phyloP scores from a whole-genome alignment of 2,329 filamentous ascomycete genomes.

The Apiospora saccharicola region DNA sequence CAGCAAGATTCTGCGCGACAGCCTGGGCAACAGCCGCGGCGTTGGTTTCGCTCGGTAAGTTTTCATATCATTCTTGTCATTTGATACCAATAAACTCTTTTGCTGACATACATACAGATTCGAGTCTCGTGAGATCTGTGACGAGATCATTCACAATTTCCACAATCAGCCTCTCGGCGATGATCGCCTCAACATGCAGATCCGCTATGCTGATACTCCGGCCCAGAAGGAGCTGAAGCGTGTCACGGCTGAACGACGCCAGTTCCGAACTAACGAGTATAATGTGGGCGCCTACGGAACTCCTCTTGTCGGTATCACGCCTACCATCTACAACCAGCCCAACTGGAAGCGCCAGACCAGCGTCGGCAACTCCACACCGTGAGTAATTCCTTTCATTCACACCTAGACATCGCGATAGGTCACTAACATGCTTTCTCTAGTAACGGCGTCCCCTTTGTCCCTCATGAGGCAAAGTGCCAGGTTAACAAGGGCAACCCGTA shows the following conservation, averaged over 20 bases:
- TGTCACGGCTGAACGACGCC: conserved; percentile 91
- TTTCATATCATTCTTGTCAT: conserved; percentile 34
- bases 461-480: conserved; percentile 4
- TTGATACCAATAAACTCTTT: not conserved
- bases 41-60: conserved; percentile 94
- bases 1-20: conserved; percentile 92
- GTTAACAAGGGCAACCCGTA: not conserved
- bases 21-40: conserved; percentile 90
- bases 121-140: conserved; percentile 86
- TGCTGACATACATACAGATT: conserved; percentile 66
- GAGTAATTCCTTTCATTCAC: conserved; percentile 15
- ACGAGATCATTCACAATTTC: conserved; percentile 86
- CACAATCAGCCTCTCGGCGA: conserved; percentile 80
- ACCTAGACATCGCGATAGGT: conserved; percentile 9
- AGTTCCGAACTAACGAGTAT: conserved; percentile 96
- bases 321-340: conserved; percentile 53
- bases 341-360: conserved; percentile 46
- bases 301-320: conserved; percentile 63
- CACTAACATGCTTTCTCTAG: not conserved
- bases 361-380: conserved; percentile 28
- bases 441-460: not conserved
- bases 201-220: conserved; percentile 96
- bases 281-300: conserved; percentile 76
- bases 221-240: conserved; percentile 97
- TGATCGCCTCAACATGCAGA: conserved; percentile 85